Conservation (phyloP, 192 early-diverging fungal species). For the Podila clonocystis region DNA sequence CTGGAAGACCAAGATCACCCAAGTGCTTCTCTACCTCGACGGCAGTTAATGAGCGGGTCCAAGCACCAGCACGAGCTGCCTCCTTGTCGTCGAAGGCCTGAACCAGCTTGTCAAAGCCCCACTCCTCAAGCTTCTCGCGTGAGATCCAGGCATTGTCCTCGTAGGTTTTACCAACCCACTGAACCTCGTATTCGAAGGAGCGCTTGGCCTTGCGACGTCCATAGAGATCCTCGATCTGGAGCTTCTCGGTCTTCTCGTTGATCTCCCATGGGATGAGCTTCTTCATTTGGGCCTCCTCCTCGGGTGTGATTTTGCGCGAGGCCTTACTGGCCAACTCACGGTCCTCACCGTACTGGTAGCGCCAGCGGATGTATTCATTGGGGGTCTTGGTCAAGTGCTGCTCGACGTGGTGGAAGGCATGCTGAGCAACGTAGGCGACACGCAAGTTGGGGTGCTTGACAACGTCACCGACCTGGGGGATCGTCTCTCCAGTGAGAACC, state of each 20-base stretch:
- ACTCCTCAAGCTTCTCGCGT: conserved; percentile 74
- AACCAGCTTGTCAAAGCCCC: conserved; percentile 82
- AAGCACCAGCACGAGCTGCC: conserved; percentile 76
- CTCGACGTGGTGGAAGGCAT: conserved; percentile 89
- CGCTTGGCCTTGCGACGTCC: conserved; percentile 79
- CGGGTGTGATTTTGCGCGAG: conserved; percentile 70
- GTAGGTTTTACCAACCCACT: conserved; percentile 78
- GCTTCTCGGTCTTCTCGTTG: conserved; percentile 52
- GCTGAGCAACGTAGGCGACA: conserved; percentile 86
- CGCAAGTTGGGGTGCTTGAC: conserved; percentile 87
- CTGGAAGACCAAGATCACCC: conserved; percentile 78
- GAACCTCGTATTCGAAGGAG: conserved; percentile 71
- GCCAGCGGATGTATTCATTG: conserved; percentile 77
- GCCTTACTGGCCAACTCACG: conserved; percentile 81
- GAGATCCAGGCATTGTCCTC: conserved; percentile 79
- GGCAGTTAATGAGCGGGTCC: conserved; percentile 73
- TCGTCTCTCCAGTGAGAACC: conserved; percentile 81
- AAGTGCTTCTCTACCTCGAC: conserved; percentile 78
- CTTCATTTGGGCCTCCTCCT: conserved; percentile 61
- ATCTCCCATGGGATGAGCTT: conserved; percentile 50
- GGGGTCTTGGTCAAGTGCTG: conserved; percentile 72
- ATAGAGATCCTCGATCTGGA: conserved; percentile 61
- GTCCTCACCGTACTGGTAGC: conserved; percentile 80
- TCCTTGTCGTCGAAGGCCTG: conserved; percentile 58
- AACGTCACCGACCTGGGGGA: conserved; percentile 75